These are phyloP conservation scores for Chytriomyces confervae DNA, from an alignment of 192 early-diverging fungal species.

Conservation along the genomic window DNA sequence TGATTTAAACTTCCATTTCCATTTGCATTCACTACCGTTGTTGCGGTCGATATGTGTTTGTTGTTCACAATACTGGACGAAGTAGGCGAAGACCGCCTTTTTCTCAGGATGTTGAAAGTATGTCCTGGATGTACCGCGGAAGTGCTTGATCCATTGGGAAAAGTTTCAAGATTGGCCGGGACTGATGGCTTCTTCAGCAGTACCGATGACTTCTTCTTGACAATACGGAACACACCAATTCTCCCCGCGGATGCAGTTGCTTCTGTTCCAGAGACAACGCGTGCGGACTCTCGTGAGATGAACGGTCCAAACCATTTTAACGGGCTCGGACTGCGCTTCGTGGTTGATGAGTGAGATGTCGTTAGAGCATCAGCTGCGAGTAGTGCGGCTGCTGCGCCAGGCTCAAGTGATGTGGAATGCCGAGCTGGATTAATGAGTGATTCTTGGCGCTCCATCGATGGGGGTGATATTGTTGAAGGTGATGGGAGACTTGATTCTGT, in stretches of 20 bases:
- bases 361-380: neutral
- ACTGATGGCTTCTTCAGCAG: neutral
- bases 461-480: neutral
- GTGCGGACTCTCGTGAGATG: constrained; percentile 30
- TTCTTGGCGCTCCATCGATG: constrained; percentile 29
- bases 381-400: neutral
- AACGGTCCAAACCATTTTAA: constrained; percentile 32
- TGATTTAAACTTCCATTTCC: neutral
- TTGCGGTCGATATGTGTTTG: neutral
- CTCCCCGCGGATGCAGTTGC: neutral
- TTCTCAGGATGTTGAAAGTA: neutral
- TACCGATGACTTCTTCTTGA: neutral
- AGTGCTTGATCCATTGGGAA: neutral
- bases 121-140: neutral
- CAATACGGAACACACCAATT: constrained; percentile 24
- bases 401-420: neutral
- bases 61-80: neutral
- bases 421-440: constrained; percentile 16
- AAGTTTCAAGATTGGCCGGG: neutral
- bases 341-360: no score
- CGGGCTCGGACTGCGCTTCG: constrained; percentile 17
- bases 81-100: neutral
- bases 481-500: no score
- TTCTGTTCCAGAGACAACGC: constrained; percentile 9
- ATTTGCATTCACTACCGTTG: neutral